Evolutionary conservation across 2,329 filamentous ascomycete genomes (phyloP), one percentile per base, ranked within the genome.

Genomic region (Plectosphaerella plurivora): DNA sequence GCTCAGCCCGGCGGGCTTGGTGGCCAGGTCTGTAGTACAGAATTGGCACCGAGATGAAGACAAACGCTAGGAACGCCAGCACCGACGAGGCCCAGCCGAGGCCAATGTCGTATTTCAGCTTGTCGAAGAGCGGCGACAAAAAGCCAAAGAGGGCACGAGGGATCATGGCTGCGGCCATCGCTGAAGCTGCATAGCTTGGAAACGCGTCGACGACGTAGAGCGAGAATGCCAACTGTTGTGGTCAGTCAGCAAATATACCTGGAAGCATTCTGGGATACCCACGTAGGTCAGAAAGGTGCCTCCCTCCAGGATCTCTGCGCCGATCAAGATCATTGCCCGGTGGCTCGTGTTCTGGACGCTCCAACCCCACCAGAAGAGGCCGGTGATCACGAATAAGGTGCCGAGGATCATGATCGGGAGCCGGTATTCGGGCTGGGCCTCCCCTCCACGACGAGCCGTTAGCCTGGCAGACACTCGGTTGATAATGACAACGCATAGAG

Each of bases 251-350:
- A 22, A 22, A 22, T 22, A 5, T 5, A 22, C 22, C 22, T 22
- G 3, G 22, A 3, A 5, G 22, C 22, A 22, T 22, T 22, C 22
- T 5, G 22, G 22, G 22, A 5, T 22, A 22, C 22, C 22, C 5
- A 22, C 22, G 22, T 22, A 37, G 11, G 35, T 37, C 4, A 37
- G 3, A 37, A 11, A 12, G 39, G 73, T 71, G 3, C 71, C 73
- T 0, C 73, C 53, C 1, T 79, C 80, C 14, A 82, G 70, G 4
- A 82, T 60, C 1, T 66, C 61, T 0, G 76, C 81, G 1, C 72
- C 74, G 4, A 81, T 71, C 33, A 82, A 80, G 2, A 81, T 79
- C 0, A 71, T 76, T 18, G 84, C 77, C 78, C 79, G 85, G 51
- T 83, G 80, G 1, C 79, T 71, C 12, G 72, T 57, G 18, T 77